Percentiles rank a stretch among this genome's conserved stretches.
phyloP scores from a whole-genome alignment of 768 basidiomycete genomes.

The Boletus reticuloceps region DNA sequence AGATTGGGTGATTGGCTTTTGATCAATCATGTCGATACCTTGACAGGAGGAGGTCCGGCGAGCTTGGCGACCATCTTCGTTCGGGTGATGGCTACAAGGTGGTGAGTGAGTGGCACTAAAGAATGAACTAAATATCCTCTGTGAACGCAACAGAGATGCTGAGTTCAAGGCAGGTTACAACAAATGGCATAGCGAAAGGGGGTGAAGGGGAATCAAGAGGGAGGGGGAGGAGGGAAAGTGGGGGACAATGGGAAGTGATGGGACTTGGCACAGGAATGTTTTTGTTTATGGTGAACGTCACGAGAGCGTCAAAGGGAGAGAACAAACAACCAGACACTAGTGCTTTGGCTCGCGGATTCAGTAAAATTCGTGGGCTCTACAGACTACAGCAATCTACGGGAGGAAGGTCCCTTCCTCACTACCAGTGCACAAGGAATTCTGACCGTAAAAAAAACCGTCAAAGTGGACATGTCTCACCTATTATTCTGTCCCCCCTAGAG shows the following conservation, averaged over 20 bases:
- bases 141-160: neutral
- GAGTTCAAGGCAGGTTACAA: neutral
- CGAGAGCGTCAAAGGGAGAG: neutral
- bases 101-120: constrained; percentile 5
- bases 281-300: constrained; percentile 14
- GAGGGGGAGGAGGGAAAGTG: neutral
- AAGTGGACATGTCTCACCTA: constrained; percentile 12
- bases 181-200: neutral
- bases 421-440: neutral
- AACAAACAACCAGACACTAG: constrained; percentile 7
- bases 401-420: neutral
- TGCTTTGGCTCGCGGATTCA: neutral
- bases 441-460: neutral
- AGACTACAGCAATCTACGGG: neutral
- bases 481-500: constrained; percentile 8
- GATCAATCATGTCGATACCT: neutral
- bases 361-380: neutral
- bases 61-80: neutral
- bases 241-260: neutral
- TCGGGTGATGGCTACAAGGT: neutral
- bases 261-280: neutral
- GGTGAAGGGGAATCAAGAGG: neutral
- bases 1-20: neutral
- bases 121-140: no score
- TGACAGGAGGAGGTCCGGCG: neutral